Evolutionary conservation across 345 rosid species (phyloP), one percentile per base, ranked within the genome.

Genomic region (Eucalyptus tenuipes): DNA sequence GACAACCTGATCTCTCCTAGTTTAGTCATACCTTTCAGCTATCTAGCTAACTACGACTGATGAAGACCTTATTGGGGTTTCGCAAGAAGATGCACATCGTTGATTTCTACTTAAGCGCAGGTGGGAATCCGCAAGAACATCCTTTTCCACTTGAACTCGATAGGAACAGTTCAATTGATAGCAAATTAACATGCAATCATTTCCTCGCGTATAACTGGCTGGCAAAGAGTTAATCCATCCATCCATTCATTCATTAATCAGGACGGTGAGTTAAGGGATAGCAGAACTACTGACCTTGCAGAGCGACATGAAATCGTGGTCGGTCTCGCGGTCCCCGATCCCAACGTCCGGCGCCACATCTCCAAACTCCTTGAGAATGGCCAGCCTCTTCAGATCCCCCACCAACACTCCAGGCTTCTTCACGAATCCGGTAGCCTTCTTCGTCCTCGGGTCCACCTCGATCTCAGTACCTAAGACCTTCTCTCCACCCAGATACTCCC

Each of bases 401-500:
- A 97, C 98, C 86, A 97, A 88, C 45, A 97, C 98, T 17, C 99
- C 99, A 2, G 99, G 99, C 50, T 92, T 94, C 91, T 94, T 96
- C 3, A 96, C 99, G 85, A 96, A 97, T 7, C 99, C 99, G 7
- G 99, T 96, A 49, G 99, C 99, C 85, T 92, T 94, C 90, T 92
- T 93, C 25, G 98, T 93, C 91, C 89, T 95, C 1, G 96, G 96
- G 87, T 95, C 94, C 64, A 97, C 99, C 88, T 96, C 97, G 53
- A 97, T 95, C 92, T 97, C 99, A 8, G 99, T 97, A n/a, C 99
- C 99, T 29, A 97, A 90, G 24, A 97, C 99, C 90, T 94, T 94
- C 52, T 96, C 98, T 12, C 96, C 99, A 10, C 98, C 99, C 3
- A 97, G 96, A 91, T 94, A 97, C 71, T 96, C 98, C 93, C 94